phyloP scores from a whole-genome alignment of 768 basidiomycete genomes.

The Termitomyces titanicus region DNA sequence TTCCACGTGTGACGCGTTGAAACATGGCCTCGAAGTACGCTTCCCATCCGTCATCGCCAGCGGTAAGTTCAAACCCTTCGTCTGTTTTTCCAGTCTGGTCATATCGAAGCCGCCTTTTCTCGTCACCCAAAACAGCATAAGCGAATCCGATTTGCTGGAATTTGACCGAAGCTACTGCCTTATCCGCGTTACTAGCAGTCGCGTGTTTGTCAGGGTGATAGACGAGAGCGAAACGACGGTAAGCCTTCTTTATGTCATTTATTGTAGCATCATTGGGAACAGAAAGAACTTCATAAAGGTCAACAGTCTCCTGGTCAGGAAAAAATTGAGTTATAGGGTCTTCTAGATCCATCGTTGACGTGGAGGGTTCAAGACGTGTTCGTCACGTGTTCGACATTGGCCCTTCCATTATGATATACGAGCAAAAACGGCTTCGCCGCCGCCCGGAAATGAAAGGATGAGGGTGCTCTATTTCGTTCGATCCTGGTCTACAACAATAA shows the following conservation, averaged over 20 bases:
- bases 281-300: constrained; percentile 75
- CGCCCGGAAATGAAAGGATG: too few species aligned
- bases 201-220: constrained; percentile 92
- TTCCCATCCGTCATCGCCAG: constrained; percentile 89
- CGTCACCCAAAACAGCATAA: constrained; percentile 84
- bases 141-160: constrained; percentile 96
- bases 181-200: constrained; percentile 51
- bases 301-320: constrained; percentile 63
- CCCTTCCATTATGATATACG: too few species aligned
- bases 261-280: constrained; percentile 49
- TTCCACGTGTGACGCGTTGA: constrained; percentile 79
- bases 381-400: too few species aligned
- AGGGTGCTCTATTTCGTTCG: too few species aligned
- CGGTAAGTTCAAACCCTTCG: constrained; percentile 67
- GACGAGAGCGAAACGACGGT: constrained; percentile 76
- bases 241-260: constrained; percentile 79
- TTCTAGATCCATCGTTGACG: constrained; percentile 55
- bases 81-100: constrained; percentile 84
- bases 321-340: constrained; percentile 79
- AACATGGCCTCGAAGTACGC: constrained; percentile 92
- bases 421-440: too few species aligned
- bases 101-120: constrained; percentile 69
- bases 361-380: too few species aligned
- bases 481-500: too few species aligned
- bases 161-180: constrained; percentile 65